Evolutionary conservation across 2,329 filamentous ascomycete species (phyloP), one percentile per base, ranked within the genome.

Genomic region (Cercospora zeae-maydis): DNA sequence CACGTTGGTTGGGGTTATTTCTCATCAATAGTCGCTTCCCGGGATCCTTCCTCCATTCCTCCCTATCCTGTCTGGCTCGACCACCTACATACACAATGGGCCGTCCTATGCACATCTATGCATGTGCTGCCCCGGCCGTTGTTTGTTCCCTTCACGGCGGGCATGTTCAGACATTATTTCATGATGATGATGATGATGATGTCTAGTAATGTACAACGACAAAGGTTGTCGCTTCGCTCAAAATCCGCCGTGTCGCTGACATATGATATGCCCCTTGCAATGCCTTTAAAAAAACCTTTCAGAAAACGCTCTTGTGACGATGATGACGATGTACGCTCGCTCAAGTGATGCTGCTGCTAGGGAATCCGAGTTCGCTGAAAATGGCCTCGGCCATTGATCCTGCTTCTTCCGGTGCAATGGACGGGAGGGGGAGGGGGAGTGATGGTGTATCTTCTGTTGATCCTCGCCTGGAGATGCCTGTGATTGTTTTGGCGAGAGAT

Each of bases 281-380:
- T 45, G 39, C 39, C 24, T 27, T 6, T 27, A 27, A 27, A 27
- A 27, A 27, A 3, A 27, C 24, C 24, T 27, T 27, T 27, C 24
- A 6, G 24, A 27, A 27, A 27, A 27, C 3, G 24, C 24, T 27
- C 3, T 27, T 27, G 24, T 27, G 24, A 27, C 6, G 6, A 27
- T 27, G 24, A 27, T 27, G 24, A 27, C 6, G 24, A 27, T 27
- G 24, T 24, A 6, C 13, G 39, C 24, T 59, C 13, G 39, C 24
- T 59, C 42, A 59, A 16, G 42, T 45, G 27, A 74, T 73, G 52
- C 66, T 70, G 6, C 61, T 58, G 5, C 70, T 68, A 49, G 73
- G 63, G 62, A 71, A 75, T 10, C 71, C 71, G 37, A 75, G 64
- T 63, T 75, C 73, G 58, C 62, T 66, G 62, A 73, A 72, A 30